These are phyloP conservation scores for Torulaspora maleeae DNA, from an alignment of 805 yeast species.

Conservation along the genomic window DNA sequence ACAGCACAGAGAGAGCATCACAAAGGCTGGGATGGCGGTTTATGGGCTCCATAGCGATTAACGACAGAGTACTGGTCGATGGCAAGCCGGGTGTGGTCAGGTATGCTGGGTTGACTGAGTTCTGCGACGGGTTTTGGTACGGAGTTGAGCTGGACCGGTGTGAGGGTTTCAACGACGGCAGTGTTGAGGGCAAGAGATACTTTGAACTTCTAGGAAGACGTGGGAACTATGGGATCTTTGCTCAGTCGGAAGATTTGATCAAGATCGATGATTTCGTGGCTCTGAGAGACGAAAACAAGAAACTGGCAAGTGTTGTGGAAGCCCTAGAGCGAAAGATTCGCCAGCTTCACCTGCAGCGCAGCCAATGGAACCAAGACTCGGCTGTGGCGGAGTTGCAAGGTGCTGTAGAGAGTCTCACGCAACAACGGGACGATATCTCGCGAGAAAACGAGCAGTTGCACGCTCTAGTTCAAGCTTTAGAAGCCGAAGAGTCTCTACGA, in stretches of 20 bases:
- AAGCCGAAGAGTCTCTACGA: not conserved
- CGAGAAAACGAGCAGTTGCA: not conserved
- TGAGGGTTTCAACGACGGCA: constrained; percentile 77
- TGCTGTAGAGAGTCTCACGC: not conserved
- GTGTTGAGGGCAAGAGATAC: constrained; percentile 53
- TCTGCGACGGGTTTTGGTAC: constrained; percentile 68
- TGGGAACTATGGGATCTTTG: constrained; percentile 11
- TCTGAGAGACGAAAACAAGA: constrained; percentile 2
- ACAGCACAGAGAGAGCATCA: not conserved
- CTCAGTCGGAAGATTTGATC: constrained; percentile 5
- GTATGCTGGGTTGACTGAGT: constrained; percentile 50
- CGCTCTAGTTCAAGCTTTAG: not conserved
- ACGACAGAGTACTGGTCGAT: constrained; percentile 37
- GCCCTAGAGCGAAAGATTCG: constrained; percentile 4
- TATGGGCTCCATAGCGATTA: constrained; percentile 16
- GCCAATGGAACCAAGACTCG: not conserved
- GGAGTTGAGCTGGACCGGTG: constrained; percentile 78
- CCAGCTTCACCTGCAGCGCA: not conserved
- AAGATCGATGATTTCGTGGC: not conserved
- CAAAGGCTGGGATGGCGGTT: not conserved
- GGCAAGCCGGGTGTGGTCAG: constrained; percentile 44
- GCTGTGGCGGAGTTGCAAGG: not conserved
- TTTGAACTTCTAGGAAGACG: constrained; percentile 44
- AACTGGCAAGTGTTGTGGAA: not conserved
- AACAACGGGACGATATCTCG: not conserved